A percentile compares a stretch with the other conserved stretches of the same genome.
Conservation (phyloP, 306 rosid species). For the Cercis canadensis region DNA sequence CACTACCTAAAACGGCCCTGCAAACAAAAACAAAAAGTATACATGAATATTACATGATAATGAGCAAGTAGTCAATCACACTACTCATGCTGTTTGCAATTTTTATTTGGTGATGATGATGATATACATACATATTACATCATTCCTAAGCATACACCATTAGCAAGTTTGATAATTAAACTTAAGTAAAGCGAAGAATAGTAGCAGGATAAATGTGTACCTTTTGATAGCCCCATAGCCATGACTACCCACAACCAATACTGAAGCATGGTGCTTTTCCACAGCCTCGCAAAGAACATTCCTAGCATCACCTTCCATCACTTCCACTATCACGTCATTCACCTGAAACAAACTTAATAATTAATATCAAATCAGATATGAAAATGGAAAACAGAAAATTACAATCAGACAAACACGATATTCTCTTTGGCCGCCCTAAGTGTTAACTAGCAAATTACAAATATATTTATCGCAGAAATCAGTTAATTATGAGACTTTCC, state of each 20-base stretch:
- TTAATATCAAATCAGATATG: background rate
- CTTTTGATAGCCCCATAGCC: slow-evolving; percentile 83
- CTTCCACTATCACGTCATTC: slow-evolving; percentile 48
- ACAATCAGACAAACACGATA: background rate
- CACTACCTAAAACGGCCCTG: slow-evolving; percentile 84
- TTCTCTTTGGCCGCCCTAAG: background rate
- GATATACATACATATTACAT: too few species aligned
- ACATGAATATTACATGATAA: background rate
- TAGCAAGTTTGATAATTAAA: background rate
- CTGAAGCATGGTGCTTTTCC: slow-evolving; percentile 72
- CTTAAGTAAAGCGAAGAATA: too few species aligned
- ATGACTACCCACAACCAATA: slow-evolving; percentile 79
- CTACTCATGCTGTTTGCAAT: background rate
- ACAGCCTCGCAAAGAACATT: slow-evolving; percentile 78
- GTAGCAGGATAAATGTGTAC: slow-evolving; percentile 30
- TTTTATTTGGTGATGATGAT: background rate
- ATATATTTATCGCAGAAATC: background rate
- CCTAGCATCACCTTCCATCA: slow-evolving; percentile 76
- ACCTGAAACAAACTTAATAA: slow-evolving; percentile 45
- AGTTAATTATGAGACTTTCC: background rate
- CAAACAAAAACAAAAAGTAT: slow-evolving; percentile 16
- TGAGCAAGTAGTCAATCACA: too few species aligned
- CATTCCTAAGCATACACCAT: background rate
- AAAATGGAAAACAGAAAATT: background rate
- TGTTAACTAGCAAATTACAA: too few species aligned